phyloP scores from a whole-genome alignment of 169 alveolate species.

The Cryptosporidium baileyi region DNA sequence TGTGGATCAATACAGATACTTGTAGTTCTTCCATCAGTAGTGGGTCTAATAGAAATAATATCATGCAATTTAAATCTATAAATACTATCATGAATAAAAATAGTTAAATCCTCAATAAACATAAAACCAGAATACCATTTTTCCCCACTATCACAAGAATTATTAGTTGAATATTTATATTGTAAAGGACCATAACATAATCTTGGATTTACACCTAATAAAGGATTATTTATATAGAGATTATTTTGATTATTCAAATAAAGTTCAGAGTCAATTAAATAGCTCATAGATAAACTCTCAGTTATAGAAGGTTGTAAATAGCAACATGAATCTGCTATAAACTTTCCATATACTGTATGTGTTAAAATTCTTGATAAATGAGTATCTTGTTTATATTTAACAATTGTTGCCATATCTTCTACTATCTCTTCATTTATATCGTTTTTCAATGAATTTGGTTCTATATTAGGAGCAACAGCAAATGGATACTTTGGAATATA shows the following conservation, averaged over 20 bases:
- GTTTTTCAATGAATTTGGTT: not conserved
- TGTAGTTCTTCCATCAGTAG: slow-evolving; percentile 20
- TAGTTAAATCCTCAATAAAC: slow-evolving; percentile 26
- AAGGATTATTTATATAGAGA: not conserved
- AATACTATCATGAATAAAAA: slow-evolving; percentile 18
- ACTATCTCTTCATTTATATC: not conserved
- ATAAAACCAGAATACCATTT: slow-evolving; percentile 31
- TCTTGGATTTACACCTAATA: not conserved
- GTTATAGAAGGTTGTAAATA: slow-evolving; percentile 34
- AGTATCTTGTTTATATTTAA: not conserved
- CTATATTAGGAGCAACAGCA: not conserved
- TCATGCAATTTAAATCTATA: slow-evolving; percentile 12
- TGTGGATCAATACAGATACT: slow-evolving; percentile 64
- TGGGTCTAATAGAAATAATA: slow-evolving; percentile 30
- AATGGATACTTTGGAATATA: slow-evolving; percentile 23
- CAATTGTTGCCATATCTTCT: not conserved
- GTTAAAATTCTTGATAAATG: slow-evolving; percentile 25
- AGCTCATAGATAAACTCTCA: not conserved
- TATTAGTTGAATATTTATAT: not conserved
- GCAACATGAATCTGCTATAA: not conserved
- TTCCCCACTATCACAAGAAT: not conserved
- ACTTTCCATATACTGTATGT: slow-evolving; percentile 19
- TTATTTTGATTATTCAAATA: not conserved
- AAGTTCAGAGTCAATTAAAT: not conserved
- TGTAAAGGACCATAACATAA: not conserved